Conservation (phyloP, 805 yeast species). For the Vanderwaltozyma yarrowii region DNA sequence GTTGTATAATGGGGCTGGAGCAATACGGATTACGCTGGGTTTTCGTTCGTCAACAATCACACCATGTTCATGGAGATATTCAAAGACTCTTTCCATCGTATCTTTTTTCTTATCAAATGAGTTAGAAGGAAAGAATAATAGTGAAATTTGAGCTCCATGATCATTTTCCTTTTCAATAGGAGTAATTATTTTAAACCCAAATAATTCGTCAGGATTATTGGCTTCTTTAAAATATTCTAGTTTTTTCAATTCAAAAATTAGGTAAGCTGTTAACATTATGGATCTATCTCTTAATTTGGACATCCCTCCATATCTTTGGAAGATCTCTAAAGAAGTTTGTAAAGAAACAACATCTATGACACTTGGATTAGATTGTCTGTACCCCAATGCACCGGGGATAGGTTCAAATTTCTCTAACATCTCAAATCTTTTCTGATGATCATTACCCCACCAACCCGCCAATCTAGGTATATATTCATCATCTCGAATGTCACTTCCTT, state of each 20-base stretch:
- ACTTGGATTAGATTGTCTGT: conserved; percentile 83
- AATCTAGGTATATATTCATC: conserved; percentile 32
- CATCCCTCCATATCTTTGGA: conserved; percentile 56
- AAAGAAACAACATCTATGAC: conserved; percentile 76
- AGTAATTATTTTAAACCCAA: conserved; percentile 56
- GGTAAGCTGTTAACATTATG: conserved; percentile 43
- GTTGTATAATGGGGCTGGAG: conserved; percentile 80
- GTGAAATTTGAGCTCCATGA: conserved; percentile 76
- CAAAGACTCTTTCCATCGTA: conserved; percentile 52
- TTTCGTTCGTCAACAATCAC: conserved; percentile 81
- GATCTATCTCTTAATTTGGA: conserved; percentile 45
- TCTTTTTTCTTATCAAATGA: conserved; percentile 28
- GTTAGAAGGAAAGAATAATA: conserved; percentile 38
- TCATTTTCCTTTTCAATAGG: conserved; percentile 43
- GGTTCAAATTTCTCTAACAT: conserved; percentile 78
- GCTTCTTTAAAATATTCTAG: conserved; percentile 36
- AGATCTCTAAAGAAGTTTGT: conserved; percentile 52
- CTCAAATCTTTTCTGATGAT: conserved; percentile 54
- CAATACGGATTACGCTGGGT: conserved; percentile 84
- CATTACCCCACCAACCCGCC: conserved; percentile 98
- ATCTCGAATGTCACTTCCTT: conserved; percentile 23
- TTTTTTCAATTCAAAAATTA: conserved; percentile 37
- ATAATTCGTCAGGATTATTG: conserved; percentile 22
- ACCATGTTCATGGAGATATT: conserved; percentile 41
- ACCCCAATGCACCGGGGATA: conserved; percentile 76